Evolutionary conservation across 140 eudicot genomes (phyloP).

Genomic region (Ambrosia hybrid): DNA sequence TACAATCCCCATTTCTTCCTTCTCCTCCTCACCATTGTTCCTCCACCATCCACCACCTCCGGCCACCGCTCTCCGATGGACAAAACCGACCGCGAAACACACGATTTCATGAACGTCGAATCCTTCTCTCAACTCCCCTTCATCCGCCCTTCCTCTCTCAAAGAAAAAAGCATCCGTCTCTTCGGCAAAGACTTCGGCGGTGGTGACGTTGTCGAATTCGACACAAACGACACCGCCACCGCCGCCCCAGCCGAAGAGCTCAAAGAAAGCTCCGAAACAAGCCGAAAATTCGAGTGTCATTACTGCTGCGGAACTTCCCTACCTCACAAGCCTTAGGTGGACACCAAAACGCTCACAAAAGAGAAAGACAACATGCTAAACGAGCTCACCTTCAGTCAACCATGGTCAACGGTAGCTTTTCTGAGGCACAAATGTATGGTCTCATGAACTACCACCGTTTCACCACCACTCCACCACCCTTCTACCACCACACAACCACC

Average conservation of each 20-base stretch:
- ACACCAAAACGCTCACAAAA: conserved; percentile 95
- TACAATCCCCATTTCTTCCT: conserved; percentile 22
- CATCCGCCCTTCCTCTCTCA: conserved; percentile 67
- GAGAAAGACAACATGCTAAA: conserved; percentile 95
- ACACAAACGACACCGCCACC: conserved; percentile 13
- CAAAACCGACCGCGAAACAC: conserved; percentile 56
- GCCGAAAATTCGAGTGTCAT: conserved; percentile 89
- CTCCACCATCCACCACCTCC: conserved; percentile 17
- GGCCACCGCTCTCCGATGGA: conserved; percentile 44
- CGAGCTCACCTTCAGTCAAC: conserved; percentile 73
- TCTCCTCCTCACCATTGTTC: not conserved
- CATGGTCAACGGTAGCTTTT: conserved; percentile 44
- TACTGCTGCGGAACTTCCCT: conserved; percentile 97
- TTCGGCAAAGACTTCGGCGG: conserved; percentile 73
- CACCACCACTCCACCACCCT: conserved; percentile 30
- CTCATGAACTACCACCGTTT: conserved; percentile 55
- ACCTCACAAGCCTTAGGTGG: conserved; percentile 99
- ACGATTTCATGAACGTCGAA: conserved; percentile 91
- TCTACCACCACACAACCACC: conserved; percentile 38
- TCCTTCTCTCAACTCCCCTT: conserved; percentile 97
- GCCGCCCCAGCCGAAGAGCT: conserved; percentile 22
- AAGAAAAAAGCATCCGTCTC: conserved; percentile 66
- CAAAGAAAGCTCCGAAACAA: conserved; percentile 40
- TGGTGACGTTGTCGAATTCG: conserved; percentile 36
- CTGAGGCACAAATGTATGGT: conserved; percentile 56